A percentile compares a stretch with the other conserved stretches of the same genome.
Conservation (phyloP, 805 yeast genomes). For the Metschnikowia shivogae region DNA sequence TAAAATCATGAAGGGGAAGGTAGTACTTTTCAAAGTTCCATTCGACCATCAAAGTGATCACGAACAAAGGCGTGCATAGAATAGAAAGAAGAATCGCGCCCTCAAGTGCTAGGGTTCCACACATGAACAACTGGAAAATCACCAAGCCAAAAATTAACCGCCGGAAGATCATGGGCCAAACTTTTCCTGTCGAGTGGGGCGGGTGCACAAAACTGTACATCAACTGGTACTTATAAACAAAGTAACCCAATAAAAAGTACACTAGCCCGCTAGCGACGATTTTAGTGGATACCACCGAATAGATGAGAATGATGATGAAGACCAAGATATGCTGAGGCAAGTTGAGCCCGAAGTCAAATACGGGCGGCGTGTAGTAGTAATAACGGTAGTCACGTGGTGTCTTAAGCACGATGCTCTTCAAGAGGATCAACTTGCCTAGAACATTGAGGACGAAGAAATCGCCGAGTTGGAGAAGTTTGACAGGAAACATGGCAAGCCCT, state of each 20-base stretch:
- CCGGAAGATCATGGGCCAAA: constrained; percentile 61
- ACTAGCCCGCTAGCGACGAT: constrained; percentile 55
- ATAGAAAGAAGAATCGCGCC: constrained; percentile 49
- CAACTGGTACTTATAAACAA: constrained; percentile 59
- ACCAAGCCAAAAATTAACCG: constrained; percentile 52
- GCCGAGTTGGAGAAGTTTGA: constrained; percentile 51
- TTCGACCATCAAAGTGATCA: constrained; percentile 41
- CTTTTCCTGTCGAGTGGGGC: constrained; percentile 62
- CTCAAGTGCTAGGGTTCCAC: constrained; percentile 59
- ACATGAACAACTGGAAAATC: constrained; percentile 58
- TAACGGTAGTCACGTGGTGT: constrained; percentile 52
- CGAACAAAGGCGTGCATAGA: constrained; percentile 46
- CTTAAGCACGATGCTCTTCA: constrained; percentile 35
- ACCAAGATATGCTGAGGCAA: constrained; percentile 60
- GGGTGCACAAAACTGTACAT: constrained; percentile 60
- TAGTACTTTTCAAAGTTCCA: constrained; percentile 54
- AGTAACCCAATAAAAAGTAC: constrained; percentile 53
- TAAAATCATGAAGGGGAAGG: constrained; percentile 49
- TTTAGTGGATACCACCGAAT: constrained; percentile 59
- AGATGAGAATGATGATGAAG: constrained; percentile 54
- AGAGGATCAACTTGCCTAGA: constrained; percentile 35
- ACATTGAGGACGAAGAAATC: constrained; percentile 46
- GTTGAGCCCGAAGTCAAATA: constrained; percentile 58
- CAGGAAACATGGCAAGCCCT: constrained; percentile 63
- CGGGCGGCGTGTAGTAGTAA: constrained; percentile 52